Evolutionary conservation across 2,329 filamentous ascomycete species (phyloP).

Genomic region (Penicillium thymicola): DNA sequence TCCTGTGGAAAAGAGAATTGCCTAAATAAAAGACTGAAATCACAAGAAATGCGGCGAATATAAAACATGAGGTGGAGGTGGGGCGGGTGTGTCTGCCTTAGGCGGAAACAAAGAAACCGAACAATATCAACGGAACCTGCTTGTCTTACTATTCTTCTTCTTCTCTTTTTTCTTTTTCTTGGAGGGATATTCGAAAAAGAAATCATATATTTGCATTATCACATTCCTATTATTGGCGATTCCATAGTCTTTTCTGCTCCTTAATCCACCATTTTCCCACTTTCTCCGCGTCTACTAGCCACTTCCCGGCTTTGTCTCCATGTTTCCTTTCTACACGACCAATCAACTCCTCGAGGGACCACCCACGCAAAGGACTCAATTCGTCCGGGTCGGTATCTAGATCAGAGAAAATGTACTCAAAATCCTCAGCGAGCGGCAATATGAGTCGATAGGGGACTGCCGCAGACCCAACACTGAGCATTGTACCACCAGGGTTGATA

Average conservation of each 20-base stretch:
- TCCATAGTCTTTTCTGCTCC: slow-evolving; percentile 30
- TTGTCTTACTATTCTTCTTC: slow-evolving; percentile 12
- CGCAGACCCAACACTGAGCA: slow-evolving; percentile 67
- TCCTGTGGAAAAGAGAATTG: background rate
- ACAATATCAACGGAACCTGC: slow-evolving; percentile 2
- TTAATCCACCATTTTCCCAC: slow-evolving; percentile 39
- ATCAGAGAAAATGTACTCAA: slow-evolving; percentile 37
- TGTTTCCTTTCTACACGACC: slow-evolving; percentile 23
- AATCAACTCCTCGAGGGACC: slow-evolving; percentile 27
- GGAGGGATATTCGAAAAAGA: background rate
- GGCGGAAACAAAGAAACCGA: slow-evolving; percentile 26
- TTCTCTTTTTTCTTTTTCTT: no score
- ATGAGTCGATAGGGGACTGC: slow-evolving; percentile 69
- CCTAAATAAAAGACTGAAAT: background rate
- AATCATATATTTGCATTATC: background rate
- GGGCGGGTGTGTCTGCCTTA: slow-evolving; percentile 25
- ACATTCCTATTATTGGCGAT: slow-evolving; percentile 11
- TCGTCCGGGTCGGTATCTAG: slow-evolving; percentile 34
- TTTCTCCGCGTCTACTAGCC: slow-evolving; percentile 35
- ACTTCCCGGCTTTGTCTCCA: slow-evolving; percentile 33
- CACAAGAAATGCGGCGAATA: slow-evolving; percentile 2
- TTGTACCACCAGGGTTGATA: slow-evolving; percentile 33
- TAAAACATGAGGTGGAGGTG: slow-evolving; percentile 18
- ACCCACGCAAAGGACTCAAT: slow-evolving; percentile 27
- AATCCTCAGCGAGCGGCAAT: slow-evolving; percentile 75